A percentile compares a stretch with the other conserved stretches of the same genome.
These are phyloP conservation scores for Neurospora hispaniola DNA, from an alignment of 495 filamentous ascomycete genomes.

Conservation along the genomic window DNA sequence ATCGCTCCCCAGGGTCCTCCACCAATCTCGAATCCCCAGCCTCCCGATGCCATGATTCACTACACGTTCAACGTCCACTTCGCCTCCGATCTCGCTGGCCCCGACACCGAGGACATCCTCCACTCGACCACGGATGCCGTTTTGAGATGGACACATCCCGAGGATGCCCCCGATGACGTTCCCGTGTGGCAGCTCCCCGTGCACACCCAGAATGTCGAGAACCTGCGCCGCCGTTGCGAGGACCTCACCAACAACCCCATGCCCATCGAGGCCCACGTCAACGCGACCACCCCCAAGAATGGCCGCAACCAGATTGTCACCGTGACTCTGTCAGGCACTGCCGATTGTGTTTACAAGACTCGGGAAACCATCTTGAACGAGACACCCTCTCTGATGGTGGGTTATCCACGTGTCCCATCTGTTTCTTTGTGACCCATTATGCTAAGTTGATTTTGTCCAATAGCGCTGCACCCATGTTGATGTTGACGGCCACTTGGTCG, in stretches of 20 bases:
- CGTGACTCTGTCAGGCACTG: constrained; percentile 76
- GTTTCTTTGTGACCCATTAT: background rate
- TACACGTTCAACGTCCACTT: constrained; percentile 93
- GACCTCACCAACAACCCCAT: constrained; percentile 59
- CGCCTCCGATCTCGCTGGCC: constrained; percentile 78
- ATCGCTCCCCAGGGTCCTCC: constrained; percentile 49
- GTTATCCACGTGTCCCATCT: constrained; percentile 15
- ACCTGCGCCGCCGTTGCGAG: constrained; percentile 64
- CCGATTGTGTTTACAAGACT: constrained; percentile 74
- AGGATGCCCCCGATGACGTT: constrained; percentile 69
- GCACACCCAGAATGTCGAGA: constrained; percentile 72
- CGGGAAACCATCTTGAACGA: constrained; percentile 76
- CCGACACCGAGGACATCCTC: constrained; percentile 82
- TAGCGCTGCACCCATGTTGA: constrained; percentile 89
- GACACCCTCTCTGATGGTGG: constrained; percentile 77
- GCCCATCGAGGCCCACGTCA: constrained; percentile 69
- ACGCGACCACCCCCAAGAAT: constrained; percentile 70
- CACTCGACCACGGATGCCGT: constrained; percentile 76
- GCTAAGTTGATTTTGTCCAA: constrained; percentile 8
- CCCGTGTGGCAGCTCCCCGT: constrained; percentile 80
- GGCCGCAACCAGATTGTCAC: constrained; percentile 71
- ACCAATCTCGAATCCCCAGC: constrained; percentile 52
- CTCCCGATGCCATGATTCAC: constrained; percentile 54
- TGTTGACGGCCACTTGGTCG: constrained; percentile 78
- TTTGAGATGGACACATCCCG: constrained; percentile 83